Evolutionary conservation across 2,329 filamentous ascomycete species (phyloP).

Genomic region (Trichoderma semiorbis): DNA sequence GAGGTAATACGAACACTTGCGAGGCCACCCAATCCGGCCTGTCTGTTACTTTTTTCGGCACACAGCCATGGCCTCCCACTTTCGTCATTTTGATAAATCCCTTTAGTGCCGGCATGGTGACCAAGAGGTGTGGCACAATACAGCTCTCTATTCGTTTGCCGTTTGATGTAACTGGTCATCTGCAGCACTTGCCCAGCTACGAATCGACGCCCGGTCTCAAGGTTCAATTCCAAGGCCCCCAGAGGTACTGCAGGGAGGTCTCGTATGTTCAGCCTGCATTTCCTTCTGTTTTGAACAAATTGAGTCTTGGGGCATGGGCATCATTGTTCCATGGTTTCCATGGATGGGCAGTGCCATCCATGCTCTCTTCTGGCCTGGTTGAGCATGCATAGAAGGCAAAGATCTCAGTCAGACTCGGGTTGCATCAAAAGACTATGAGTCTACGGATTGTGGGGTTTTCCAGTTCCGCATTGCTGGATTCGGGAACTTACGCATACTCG

Average conservation of each 20-base stretch:
- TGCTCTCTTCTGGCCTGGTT: not conserved
- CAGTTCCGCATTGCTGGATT: conserved; percentile 11
- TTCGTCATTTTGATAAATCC: conserved; percentile 6
- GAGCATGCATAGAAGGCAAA: not conserved
- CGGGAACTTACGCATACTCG: conserved; percentile 2
- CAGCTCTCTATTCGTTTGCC: not conserved
- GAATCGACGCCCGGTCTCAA: not conserved
- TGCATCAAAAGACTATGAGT: not conserved
- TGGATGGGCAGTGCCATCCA: not conserved
- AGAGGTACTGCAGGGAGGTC: not conserved
- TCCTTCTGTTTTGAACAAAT: not conserved
- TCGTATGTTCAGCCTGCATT: not conserved
- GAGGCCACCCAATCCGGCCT: not conserved
- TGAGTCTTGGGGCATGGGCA: not conserved
- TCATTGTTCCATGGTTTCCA: not conserved
- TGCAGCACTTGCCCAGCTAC: not conserved
- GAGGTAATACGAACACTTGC: not conserved
- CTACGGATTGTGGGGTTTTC: conserved; percentile 4
- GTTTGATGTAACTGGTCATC: not conserved
- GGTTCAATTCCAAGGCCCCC: not conserved
- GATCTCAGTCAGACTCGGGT: conserved; percentile 12
- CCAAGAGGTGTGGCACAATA: not conserved
- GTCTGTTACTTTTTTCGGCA: not conserved
- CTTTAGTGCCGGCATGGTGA: conserved; percentile 5
- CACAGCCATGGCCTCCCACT: not conserved